phyloP scores from a whole-genome alignment of 2,329 filamentous ascomycete species.

The Leptographium radiaticola region DNA sequence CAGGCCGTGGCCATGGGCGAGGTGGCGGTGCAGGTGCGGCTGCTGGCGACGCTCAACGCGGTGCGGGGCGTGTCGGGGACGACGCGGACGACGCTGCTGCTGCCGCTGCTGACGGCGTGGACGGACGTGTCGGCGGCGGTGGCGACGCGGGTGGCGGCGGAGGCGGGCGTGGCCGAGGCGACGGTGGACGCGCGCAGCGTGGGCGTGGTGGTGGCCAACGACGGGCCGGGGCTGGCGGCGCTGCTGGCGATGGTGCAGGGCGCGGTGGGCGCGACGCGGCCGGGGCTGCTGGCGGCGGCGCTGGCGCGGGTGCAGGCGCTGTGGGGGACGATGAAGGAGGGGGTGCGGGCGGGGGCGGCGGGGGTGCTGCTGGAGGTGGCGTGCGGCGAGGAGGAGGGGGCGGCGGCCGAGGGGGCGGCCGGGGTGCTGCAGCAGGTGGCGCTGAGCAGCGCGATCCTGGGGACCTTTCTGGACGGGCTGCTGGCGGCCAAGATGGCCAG shows the following conservation, averaged over 20 bases:
- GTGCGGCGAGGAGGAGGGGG: slow-evolving; percentile 25
- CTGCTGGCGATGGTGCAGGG: slow-evolving; percentile 34
- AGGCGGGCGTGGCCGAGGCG: slow-evolving; percentile 13
- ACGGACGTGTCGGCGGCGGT: slow-evolving; percentile 38
- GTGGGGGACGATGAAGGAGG: slow-evolving; percentile 59
- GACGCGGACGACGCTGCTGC: slow-evolving; percentile 59
- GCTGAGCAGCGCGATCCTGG: slow-evolving; percentile 60
- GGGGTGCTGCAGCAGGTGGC: slow-evolving; percentile 61
- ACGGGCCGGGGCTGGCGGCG: slow-evolving; percentile 35
- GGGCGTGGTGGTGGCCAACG: slow-evolving; percentile 40
- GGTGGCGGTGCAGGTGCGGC: slow-evolving; percentile 51
- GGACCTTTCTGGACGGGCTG: slow-evolving; percentile 59
- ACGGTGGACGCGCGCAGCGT: slow-evolving; percentile 26
- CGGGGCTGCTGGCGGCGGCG: slow-evolving; percentile 46
- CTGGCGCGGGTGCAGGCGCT: slow-evolving; percentile 58
- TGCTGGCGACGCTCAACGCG: slow-evolving; percentile 61
- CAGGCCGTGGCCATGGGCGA: slow-evolving; percentile 60
- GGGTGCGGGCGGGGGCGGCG: slow-evolving; percentile 45
- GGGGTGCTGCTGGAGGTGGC: slow-evolving; percentile 50
- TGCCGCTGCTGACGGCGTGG: slow-evolving; percentile 65
- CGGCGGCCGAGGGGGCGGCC: slow-evolving; percentile 42
- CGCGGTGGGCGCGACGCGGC: slow-evolving; percentile 26
- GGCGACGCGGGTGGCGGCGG: slow-evolving; percentile 31
- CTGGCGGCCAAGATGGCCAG: slow-evolving; percentile 62
- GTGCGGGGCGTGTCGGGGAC: slow-evolving; percentile 58